phyloP scores from a whole-genome alignment of 495 filamentous ascomycete genomes.

The Tuber brumale region DNA sequence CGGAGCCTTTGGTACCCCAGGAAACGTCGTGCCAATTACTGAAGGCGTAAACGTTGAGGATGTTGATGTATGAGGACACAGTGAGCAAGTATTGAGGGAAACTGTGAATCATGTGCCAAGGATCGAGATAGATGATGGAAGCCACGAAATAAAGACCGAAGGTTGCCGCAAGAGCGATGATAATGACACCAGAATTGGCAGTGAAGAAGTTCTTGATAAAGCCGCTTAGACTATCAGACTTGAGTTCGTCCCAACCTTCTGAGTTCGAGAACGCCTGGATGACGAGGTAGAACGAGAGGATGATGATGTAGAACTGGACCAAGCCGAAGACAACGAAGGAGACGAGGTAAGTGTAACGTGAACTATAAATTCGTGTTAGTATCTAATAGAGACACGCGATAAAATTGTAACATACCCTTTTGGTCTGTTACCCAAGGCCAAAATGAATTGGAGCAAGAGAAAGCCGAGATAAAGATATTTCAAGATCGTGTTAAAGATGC shows the following conservation, averaged over 20 bases:
- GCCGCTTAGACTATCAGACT: constrained; percentile 45
- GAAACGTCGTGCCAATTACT: constrained; percentile 99
- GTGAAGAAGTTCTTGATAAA: constrained; percentile 73
- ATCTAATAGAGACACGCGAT: neutral
- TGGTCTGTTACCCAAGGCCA: constrained; percentile 91
- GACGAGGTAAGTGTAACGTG: constrained; percentile 78
- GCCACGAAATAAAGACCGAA: constrained; percentile 97
- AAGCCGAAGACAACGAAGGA: constrained; percentile 82
- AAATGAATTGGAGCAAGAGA: constrained; percentile 87
- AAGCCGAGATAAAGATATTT: constrained; percentile 90
- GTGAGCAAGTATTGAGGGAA: constrained; percentile 88
- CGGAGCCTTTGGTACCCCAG: constrained; percentile 98
- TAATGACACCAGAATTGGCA: constrained; percentile 62
- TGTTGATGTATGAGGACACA: constrained; percentile 99
- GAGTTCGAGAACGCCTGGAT: constrained; percentile 60
- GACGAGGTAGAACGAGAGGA: constrained; percentile 83
- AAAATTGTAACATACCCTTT: constrained; percentile 52
- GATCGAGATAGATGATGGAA: constrained; percentile 97
- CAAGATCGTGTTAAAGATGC: constrained; percentile 83
- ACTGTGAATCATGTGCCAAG: constrained; percentile 99
- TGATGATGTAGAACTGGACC: constrained; percentile 84
- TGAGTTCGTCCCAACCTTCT: constrained; percentile 33
- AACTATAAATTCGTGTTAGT: constrained; percentile 46
- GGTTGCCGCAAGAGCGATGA: constrained; percentile 86
- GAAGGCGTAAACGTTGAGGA: constrained; percentile 98